Evolutionary conservation across 2,329 filamentous ascomycete species (phyloP), one percentile per base, ranked within the genome.

Genomic region (Helicocarpus griseus): DNA sequence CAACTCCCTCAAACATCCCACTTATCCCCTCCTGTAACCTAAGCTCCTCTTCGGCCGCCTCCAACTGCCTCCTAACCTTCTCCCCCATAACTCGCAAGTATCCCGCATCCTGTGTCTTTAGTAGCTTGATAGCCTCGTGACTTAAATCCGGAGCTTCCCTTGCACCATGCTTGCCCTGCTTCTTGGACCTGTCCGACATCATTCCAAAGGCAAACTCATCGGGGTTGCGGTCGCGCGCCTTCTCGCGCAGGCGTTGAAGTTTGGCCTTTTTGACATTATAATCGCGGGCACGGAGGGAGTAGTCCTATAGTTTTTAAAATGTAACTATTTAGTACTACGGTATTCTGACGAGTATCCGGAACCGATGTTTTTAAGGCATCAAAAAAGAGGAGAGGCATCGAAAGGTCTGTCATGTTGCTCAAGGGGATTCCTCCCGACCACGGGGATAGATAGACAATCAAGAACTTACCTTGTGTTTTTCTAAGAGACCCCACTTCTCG

Each of bases 401-500:
- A 28, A 3, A 24, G 11, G 17, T 47, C n/a, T 13, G 29, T 47
- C 8, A 17, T n/a, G 36, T 7, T 39, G 14, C 36, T n/a, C 17
- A 7, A 33, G 6, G 14, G 13, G 14, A 22, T 35, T 39, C 24
- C 33, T 5, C 24, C 35, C n/a, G n/a, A n/a, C n/a, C n/a, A n/a
- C n/a, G n/a, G n/a, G n/a, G n/a, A 43, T 7, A 52, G 29, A 28
- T 49, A 53, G 51, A 51, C 45, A 43, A 39, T 6, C 14, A 46
- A 44, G 29, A 19, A 56, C 50, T 24, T 64, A 85, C 84, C 75
- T 96, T 96, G 78, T 93, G 87, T 74, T 98, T 97, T 70, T 97
- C 93, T 55, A 97, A 83, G 21, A 97, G 80, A 57, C 93, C 93
- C 72, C 89, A 89, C 74, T 88, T 88, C 58, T 84, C 76, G 49